Base-by-base conservation (phyloP, 192 early-diverging fungal genomes). In the Coemansia sp. region DNA sequence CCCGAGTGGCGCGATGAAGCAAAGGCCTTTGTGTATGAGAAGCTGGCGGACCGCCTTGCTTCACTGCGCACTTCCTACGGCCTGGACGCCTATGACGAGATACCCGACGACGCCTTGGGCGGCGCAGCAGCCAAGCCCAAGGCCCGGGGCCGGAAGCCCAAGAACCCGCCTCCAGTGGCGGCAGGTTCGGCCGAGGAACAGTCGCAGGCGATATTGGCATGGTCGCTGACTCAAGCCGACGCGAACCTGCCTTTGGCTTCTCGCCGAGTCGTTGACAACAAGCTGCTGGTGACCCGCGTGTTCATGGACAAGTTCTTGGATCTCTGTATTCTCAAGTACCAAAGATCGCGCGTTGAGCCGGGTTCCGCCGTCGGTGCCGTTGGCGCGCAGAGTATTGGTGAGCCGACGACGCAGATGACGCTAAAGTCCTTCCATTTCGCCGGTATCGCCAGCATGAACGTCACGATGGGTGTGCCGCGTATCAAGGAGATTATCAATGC, bases 401-500 rank as follows among this genome's bases (percentile, higher is more conserved):
- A 99, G 69, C 97, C 97, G 13, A 95, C 95, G 50, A 99, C 97
- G 3, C 97, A 99, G 73, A 99, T 99, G 97, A 99, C 97, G 60
- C 78, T 99, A 59, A 97, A 97, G 83, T 95, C 97, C 77, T 99
- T 99, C 92, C 97, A 99, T 85, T 99, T 98, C 88, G 95, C 97
- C 72, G 97, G 97, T 88, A 93, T 99, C 50, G 96, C 95, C 34
- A 90, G 88, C 62, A 97, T 98, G 96, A 99, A 97, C 88, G 91
- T 99, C 63, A 97, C 97, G 3, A 89, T 97, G 72, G 97, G 97
- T 86, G 97, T 99, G 48, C 97, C 97, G 13, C 95, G 97, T 72
- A 96, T 99, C 85, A 98, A 98, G 84, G 97, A 99, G 87, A 98
- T 99, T 78, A 99, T 99, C 85, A 99, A 98, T 71, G 97, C 95